These are phyloP conservation scores for Wallacemonas collosoma DNA, from an alignment of 208 protist species.

Conservation along the genomic window DNA sequence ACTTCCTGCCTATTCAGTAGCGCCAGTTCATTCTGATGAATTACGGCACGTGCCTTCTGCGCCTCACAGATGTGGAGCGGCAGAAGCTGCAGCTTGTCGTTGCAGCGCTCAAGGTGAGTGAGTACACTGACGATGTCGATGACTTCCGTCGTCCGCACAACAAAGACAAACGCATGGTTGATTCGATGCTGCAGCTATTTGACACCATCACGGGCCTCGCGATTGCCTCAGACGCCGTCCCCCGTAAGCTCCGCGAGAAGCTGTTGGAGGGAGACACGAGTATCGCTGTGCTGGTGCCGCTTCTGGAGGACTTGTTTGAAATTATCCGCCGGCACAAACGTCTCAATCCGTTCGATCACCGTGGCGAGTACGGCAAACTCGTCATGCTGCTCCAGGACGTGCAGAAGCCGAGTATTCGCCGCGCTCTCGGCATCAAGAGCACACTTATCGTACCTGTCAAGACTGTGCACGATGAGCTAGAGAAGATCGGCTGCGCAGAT, in stretches of 20 bases:
- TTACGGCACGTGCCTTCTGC: constrained; percentile 44
- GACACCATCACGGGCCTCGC: constrained; percentile 77
- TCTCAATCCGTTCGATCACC: constrained; percentile 94
- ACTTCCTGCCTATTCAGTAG: no score
- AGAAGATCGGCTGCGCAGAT: constrained; percentile 36
- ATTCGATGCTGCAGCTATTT: constrained; percentile 72
- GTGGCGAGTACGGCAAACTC: constrained; percentile 96
- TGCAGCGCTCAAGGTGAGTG: constrained; percentile 85
- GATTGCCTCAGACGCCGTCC: constrained; percentile 74
- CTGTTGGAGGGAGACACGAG: constrained; percentile 45
- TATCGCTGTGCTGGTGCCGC: constrained; percentile 36
- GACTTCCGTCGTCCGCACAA: constrained; percentile 58
- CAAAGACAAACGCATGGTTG: constrained; percentile 60
- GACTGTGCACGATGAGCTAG: constrained; percentile 83
- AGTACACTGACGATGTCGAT: constrained; percentile 91
- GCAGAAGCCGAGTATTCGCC: constrained; percentile 56
- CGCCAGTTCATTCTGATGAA: constrained; percentile 4
- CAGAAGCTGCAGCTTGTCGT: constrained; percentile 87
- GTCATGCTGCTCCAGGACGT: constrained; percentile 96
- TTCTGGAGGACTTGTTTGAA: constrained; percentile 94
- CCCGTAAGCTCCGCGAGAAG: constrained; percentile 54
- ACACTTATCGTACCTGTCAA: constrained; percentile 75
- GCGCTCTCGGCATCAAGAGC: constrained; percentile 45
- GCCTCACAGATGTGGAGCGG: constrained; percentile 74
- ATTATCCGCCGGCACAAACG: constrained; percentile 97